phyloP scores from a whole-genome alignment of 176 grass and related monocot genomes.

The Oryza brachyantha region DNA sequence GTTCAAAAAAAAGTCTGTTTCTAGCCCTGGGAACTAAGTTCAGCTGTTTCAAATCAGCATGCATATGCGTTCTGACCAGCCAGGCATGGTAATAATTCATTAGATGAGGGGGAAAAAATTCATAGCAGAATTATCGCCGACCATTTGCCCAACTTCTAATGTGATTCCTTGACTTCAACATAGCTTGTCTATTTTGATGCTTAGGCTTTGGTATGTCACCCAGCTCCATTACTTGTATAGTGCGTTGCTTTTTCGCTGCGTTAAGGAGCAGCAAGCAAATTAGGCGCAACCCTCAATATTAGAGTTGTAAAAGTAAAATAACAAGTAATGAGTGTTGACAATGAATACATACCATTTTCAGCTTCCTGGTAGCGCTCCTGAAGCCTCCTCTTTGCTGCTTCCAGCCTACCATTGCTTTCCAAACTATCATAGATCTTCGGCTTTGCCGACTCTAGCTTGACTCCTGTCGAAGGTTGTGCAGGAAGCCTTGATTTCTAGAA shows the following conservation, averaged over 20 bases:
- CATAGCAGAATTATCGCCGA: conserved; percentile 33
- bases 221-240: conserved; percentile 78
- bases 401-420: conserved; percentile 59
- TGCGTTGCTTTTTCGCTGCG: conserved; percentile 83
- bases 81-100: conserved; percentile 35
- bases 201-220: conserved; percentile 74
- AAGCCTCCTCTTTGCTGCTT: conserved; percentile 79
- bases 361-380: conserved; percentile 91
- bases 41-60: conserved; percentile 18
- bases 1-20: conserved; percentile 36
- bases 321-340: neutral
- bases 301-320: neutral
- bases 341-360: conserved; percentile 66
- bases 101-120: conserved; percentile 29
- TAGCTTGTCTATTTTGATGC: conserved; percentile 43
- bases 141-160: conserved; percentile 45
- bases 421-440: conserved; percentile 45
- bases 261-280: neutral
- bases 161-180: conserved; percentile 54
- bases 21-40: conserved; percentile 23
- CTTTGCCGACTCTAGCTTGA: conserved; percentile 42
- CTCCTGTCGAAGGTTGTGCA: conserved; percentile 42
- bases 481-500: conserved; percentile 52
- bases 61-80: conserved; percentile 3
- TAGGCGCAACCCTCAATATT: conserved; percentile 19